Conservation (phyloP, 352 stramenopile genomes). For the Pythium utonaiense region DNA sequence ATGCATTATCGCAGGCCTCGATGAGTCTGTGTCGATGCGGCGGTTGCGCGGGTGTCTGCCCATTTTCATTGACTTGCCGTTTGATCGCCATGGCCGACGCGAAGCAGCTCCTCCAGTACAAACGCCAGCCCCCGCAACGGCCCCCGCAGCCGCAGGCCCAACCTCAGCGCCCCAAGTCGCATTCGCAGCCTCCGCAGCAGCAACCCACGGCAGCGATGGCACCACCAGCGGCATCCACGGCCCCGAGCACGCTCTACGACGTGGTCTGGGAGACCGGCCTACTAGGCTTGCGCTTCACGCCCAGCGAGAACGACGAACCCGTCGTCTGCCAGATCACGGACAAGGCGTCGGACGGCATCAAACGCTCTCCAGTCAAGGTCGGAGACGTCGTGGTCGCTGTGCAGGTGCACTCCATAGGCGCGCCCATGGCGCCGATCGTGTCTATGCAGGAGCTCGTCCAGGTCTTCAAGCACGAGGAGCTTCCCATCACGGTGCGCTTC, state of each 20-base stretch:
- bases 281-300: conserved; percentile 71
- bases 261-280: conserved; percentile 51
- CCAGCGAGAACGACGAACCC: conserved; percentile 53
- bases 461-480: conserved; percentile 42
- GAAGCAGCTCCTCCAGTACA: conserved; percentile 20
- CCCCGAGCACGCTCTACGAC: conserved; percentile 34
- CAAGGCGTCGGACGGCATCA: conserved; percentile 41
- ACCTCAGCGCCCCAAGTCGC: background rate
- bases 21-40: background rate
- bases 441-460: conserved; percentile 51
- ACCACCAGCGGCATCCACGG: background rate
- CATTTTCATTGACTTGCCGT: background rate
- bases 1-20: background rate
- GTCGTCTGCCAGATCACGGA: conserved; percentile 71
- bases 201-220: background rate
- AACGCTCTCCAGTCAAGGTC: conserved; percentile 46
- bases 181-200: background rate
- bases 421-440: conserved; percentile 32
- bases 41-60: background rate
- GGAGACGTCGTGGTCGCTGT: conserved; percentile 65
- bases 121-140: conserved; percentile 5
- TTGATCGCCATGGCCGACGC: conserved; percentile 8
- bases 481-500: conserved; percentile 67
- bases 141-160: background rate
- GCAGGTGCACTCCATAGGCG: conserved; percentile 31